Conservation (phyloP, 306 rosid species). For the Alnus rubra region DNA sequence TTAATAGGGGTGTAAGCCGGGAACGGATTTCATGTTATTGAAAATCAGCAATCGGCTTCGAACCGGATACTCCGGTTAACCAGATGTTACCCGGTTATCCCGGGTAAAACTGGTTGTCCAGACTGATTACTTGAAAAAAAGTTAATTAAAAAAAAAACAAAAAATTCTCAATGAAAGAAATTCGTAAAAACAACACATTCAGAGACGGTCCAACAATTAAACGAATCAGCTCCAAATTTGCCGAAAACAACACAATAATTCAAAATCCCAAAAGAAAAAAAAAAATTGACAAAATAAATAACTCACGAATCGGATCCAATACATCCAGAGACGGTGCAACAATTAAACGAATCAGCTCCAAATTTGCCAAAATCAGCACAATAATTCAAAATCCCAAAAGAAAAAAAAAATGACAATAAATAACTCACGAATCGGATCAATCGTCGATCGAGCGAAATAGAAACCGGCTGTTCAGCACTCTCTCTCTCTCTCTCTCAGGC, state of each 20-base stretch:
- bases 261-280: not conserved
- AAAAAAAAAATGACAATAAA: not conserved
- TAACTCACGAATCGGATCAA: conserved; percentile 37
- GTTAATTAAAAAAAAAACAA: no score
- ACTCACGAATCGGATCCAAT: conserved; percentile 44
- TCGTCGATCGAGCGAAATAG: not conserved
- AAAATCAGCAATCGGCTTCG: no score
- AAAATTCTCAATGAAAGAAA: no score
- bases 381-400: not conserved
- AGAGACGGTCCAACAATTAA: not conserved
- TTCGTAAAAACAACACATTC: no score
- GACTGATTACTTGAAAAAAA: no score
- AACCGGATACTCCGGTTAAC: no score
- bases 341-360: conserved; percentile 10
- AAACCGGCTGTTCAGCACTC: conserved; percentile 10
- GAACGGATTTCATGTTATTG: no score
- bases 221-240: conserved; percentile 14
- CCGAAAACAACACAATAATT: not conserved
- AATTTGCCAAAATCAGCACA: not conserved
- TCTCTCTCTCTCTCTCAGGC: conserved; percentile 4
- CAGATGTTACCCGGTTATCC: no score
- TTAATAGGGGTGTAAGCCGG: no score
- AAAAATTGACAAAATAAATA: no score
- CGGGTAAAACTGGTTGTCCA: no score
- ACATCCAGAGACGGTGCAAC: conserved; percentile 7